Evolutionary conservation across 352 stramenopile genomes (phyloP).

Genomic region (Globisporangium okanoganense): DNA sequence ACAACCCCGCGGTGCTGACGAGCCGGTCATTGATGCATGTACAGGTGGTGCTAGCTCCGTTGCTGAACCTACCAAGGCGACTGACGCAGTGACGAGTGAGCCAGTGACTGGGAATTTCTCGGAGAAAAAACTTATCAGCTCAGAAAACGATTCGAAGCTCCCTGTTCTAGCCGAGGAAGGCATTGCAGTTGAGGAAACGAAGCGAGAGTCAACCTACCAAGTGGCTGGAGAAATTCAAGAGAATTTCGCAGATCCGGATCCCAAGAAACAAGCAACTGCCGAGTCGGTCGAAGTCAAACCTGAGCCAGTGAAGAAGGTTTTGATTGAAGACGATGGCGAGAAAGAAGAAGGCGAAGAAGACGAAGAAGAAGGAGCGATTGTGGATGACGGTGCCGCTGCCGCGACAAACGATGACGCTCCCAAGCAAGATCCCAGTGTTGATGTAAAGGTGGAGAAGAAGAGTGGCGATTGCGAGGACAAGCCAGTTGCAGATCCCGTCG

Average conservation of each 20-base stretch:
- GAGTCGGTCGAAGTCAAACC: background rate
- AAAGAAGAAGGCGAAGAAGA: conserved; percentile 11
- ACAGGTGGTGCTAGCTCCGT: background rate
- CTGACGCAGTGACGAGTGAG: background rate
- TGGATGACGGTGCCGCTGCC: background rate
- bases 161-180: background rate
- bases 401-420: background rate
- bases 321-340: background rate
- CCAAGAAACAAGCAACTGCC: background rate
- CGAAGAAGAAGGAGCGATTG: conserved; percentile 2
- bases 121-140: background rate
- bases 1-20: background rate
- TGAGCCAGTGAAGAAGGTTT: background rate
- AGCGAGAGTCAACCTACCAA: background rate
- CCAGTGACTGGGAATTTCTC: background rate
- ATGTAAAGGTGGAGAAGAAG: background rate
- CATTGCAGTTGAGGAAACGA: background rate
- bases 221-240: background rate
- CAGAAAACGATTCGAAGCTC: background rate
- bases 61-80: background rate
- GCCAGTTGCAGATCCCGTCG: background rate
- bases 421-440: background rate
- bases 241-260: background rate
- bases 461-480: background rate
- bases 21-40: background rate